These are phyloP conservation scores for Lactifluus volemus DNA, from an alignment of 768 basidiomycete species.

Conservation along the genomic window DNA sequence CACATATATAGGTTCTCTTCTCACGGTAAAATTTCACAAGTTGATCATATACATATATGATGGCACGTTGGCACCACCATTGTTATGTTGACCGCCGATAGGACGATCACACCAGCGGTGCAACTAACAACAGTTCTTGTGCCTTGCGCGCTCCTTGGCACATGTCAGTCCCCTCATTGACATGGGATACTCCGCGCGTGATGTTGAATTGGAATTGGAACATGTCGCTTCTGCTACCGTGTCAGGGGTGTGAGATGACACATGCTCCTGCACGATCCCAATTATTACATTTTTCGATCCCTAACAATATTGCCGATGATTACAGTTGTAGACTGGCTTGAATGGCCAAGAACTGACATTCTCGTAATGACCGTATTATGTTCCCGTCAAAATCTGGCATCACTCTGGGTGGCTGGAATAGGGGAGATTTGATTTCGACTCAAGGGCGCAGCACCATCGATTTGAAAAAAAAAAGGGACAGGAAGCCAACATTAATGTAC, in stretches of 20 bases:
- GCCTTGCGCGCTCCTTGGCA: constrained; percentile 1
- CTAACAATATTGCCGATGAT: not conserved
- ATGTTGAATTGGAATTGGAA: constrained; percentile 8
- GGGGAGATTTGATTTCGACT: constrained; percentile 3
- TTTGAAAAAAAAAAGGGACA: not conserved
- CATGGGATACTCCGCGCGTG: constrained; percentile 6
- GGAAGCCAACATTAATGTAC: not conserved
- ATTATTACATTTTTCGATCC: constrained; percentile 10
- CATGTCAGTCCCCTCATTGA: not conserved
- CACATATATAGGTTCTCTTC: not conserved
- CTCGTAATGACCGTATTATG: not conserved
- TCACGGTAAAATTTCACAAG: not conserved
- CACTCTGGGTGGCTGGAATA: not conserved
- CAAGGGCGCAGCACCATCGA: constrained; percentile 3
- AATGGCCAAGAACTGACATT: not conserved
- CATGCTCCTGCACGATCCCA: constrained; percentile 11
- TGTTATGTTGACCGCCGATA: not conserved
- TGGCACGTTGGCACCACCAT: not conserved
- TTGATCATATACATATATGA: not conserved
- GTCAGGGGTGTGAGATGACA: constrained; percentile 12
- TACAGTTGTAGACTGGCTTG: constrained; percentile 6
- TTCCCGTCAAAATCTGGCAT: not conserved
- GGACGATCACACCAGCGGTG: not conserved
- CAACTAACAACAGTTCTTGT: not conserved
- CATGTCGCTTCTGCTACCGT: constrained; percentile 6